These are phyloP conservation scores for Achlya hypogyna DNA, from an alignment of 352 stramenopile genomes.

Conservation along the genomic window DNA sequence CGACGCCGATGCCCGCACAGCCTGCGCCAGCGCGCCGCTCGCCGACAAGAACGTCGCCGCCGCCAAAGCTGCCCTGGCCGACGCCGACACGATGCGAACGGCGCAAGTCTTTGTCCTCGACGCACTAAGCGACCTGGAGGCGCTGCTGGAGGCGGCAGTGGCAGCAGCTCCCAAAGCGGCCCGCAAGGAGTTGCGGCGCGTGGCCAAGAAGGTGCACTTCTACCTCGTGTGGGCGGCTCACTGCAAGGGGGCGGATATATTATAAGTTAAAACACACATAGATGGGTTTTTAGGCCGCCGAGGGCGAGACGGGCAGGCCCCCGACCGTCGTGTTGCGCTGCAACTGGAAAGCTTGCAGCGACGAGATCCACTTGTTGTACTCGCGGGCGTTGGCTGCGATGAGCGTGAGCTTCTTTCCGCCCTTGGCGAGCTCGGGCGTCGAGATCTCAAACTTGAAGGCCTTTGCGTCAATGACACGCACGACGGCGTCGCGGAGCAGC, in stretches of 20 bases:
- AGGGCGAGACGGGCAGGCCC: not conserved
- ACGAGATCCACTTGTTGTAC: constrained; percentile 79
- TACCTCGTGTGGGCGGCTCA: constrained; percentile 35
- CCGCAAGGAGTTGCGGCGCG: not conserved
- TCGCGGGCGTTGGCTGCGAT: constrained; percentile 60
- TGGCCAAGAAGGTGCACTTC: constrained; percentile 52
- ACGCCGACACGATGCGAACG: constrained; percentile 33
- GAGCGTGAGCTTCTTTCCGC: constrained; percentile 73
- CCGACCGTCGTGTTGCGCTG: constrained; percentile 7
- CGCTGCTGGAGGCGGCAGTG: constrained; percentile 25
- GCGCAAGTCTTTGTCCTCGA: constrained; percentile 52
- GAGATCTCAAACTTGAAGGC: constrained; percentile 67
- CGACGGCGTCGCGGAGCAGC: constrained; percentile 46
- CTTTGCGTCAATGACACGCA: constrained; percentile 56
- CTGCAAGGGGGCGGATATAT: not conserved
- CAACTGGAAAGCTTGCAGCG: constrained; percentile 40
- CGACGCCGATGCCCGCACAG: constrained; percentile 31
- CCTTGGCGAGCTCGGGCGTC: constrained; percentile 57
- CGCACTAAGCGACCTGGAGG: constrained; percentile 40
- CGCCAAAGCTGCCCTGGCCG: constrained; percentile 26
- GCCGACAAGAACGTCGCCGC: constrained; percentile 22
- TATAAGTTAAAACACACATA: constrained; percentile 21
- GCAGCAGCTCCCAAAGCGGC: not conserved
- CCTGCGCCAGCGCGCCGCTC: constrained; percentile 14
- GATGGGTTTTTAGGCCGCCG: constrained; percentile 1